A percentile compares a stretch with the other conserved stretches of the same genome.
Evolutionary conservation across 2,329 filamentous ascomycete species (phyloP).

Genomic region (Aspergillus uvarum): DNA sequence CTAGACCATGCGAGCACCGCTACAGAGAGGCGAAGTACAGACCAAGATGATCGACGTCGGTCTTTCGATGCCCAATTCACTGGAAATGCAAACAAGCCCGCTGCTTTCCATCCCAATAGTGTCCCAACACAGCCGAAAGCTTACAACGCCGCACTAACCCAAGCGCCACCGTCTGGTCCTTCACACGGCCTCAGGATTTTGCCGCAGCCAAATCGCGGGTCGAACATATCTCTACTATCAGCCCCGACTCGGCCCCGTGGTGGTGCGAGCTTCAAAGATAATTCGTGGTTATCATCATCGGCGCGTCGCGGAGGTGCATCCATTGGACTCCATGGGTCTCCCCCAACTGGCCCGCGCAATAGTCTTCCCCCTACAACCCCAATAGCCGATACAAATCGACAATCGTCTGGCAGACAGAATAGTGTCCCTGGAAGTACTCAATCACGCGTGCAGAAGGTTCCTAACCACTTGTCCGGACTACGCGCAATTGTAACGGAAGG

Average conservation of each 20-base stretch:
- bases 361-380: constrained; percentile 29
- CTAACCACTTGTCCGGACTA: constrained; percentile 42
- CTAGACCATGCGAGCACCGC: constrained; percentile 16
- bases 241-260: constrained; percentile 51
- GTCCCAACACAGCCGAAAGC: constrained; percentile 36
- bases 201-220: constrained; percentile 38
- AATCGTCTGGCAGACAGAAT: constrained; percentile 37
- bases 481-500: constrained; percentile 45
- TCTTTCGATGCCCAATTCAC: constrained; percentile 9
- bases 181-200: constrained; percentile 37
- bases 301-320: constrained; percentile 36
- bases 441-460: constrained; percentile 41
- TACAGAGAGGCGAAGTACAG: constrained; percentile 14
- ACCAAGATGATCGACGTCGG: constrained; percentile 9
- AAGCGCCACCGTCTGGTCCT: constrained; percentile 39
- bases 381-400: constrained; percentile 34
- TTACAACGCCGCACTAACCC: constrained; percentile 20
- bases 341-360: constrained; percentile 41
- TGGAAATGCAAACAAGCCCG: constrained; percentile 18
- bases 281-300: constrained; percentile 32
- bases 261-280: constrained; percentile 35
- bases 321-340: constrained; percentile 31
- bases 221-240: constrained; percentile 43
- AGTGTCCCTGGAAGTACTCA: constrained; percentile 38
- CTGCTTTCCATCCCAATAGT: constrained; percentile 19